Conservation (phyloP, 805 yeast genomes). For the Barnettozyma wickerhamii region DNA sequence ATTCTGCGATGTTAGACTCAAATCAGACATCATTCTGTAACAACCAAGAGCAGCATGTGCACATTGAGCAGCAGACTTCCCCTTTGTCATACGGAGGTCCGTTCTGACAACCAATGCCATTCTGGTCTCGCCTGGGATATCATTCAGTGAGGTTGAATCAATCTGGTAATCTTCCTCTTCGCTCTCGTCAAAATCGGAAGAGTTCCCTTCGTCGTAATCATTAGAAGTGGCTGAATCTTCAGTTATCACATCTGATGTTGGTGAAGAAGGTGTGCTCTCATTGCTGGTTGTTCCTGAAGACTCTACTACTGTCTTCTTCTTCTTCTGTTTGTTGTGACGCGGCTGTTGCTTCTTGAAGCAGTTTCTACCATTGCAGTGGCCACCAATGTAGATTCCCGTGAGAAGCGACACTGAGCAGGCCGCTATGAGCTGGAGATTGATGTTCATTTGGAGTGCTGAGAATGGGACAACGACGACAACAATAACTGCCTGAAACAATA, state of each 20-base stretch:
- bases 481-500: no score
- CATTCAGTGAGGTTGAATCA: conserved; percentile 56
- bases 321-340: conserved; percentile 1
- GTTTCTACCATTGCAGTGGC: conserved; percentile 12
- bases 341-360: conserved; percentile 1
- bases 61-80: conserved; percentile 97
- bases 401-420: conserved; percentile 34
- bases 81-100: conserved; percentile 89
- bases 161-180: conserved; percentile 54
- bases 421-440: conserved; percentile 27
- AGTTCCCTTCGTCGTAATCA: conserved; percentile 26
- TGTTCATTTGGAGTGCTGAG: conserved; percentile 15
- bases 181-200: conserved; percentile 39
- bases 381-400: conserved; percentile 33
- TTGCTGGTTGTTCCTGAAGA: conserved; percentile 1
- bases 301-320: neutral
- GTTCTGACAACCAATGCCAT: conserved; percentile 88
- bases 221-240: conserved; percentile 15
- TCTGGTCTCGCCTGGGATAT: conserved; percentile 71
- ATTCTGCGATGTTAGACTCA: conserved; percentile 48
- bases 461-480: no score
- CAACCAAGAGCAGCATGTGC: conserved; percentile 95
- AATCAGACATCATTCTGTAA: conserved; percentile 61
- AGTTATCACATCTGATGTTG: conserved; percentile 8
- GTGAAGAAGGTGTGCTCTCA: conserved; percentile 9